A percentile compares a stretch with the other conserved stretches of the same genome.
Evolutionary conservation across 2,329 filamentous ascomycete species (phyloP).

Genomic region (Rhynchosporium secalis): DNA sequence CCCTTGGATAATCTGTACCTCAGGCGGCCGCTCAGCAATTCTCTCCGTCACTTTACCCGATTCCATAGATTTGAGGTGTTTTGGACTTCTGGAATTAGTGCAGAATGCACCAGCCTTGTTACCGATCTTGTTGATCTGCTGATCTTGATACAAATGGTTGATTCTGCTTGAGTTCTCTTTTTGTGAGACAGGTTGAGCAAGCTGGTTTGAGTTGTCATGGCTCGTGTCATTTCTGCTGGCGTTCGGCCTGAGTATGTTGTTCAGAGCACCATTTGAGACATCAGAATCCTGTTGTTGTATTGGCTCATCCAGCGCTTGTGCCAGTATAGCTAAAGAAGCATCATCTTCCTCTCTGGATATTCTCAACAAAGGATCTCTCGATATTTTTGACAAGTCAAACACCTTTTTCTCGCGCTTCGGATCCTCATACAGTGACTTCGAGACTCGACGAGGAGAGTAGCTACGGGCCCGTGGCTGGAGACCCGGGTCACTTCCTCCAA

Average conservation of each 20-base stretch:
- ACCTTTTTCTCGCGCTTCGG: constrained; percentile 15
- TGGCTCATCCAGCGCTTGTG: constrained; percentile 23
- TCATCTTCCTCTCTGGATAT: constrained; percentile 35
- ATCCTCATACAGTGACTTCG: constrained; percentile 26
- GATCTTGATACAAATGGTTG: not conserved
- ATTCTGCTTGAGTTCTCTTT: not conserved
- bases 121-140: not conserved
- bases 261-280: not conserved
- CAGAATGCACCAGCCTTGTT: not conserved
- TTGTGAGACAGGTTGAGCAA: not conserved
- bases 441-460: constrained; percentile 16
- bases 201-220: too few species aligned
- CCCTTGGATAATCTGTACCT: not conserved
- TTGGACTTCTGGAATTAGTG: not conserved
- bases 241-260: not conserved
- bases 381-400: constrained; percentile 11
- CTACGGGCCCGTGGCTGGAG: constrained; percentile 1
- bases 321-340: constrained; percentile 33
- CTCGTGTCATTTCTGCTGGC: not conserved
- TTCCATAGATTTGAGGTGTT: not conserved
- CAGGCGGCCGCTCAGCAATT: not conserved
- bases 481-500: constrained; percentile 28
- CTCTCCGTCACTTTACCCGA: not conserved
- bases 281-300: not conserved
- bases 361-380: constrained; percentile 28